Evolutionary conservation across 2,329 filamentous ascomycete genomes (phyloP).

Genomic region (Diaporthe citri): DNA sequence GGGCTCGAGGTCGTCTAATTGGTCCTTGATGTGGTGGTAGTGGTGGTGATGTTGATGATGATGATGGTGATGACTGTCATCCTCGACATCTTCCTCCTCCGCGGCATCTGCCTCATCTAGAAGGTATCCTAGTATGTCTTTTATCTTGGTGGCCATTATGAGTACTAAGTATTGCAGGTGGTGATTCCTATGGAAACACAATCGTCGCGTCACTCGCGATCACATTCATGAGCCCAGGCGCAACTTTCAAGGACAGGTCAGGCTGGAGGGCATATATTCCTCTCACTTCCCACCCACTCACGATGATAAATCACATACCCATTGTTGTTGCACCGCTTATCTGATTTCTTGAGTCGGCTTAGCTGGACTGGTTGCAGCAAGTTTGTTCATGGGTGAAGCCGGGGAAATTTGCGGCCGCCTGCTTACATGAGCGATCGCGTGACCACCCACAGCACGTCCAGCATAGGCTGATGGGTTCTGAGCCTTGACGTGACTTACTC

Average conservation of each 20-base stretch:
- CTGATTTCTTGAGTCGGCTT: neutral
- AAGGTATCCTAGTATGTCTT: neutral
- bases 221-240: neutral
- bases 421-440: slow-evolving; percentile 3
- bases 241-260: neutral
- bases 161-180: neutral
- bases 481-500: slow-evolving; percentile 22
- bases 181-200: neutral
- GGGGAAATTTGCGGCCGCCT: slow-evolving; percentile 6
- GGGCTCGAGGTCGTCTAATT: slow-evolving; percentile 15
- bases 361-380: neutral
- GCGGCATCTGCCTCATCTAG: slow-evolving; percentile 1
- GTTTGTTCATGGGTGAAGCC: neutral
- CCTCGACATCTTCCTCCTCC: neutral
- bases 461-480: neutral
- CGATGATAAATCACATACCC: slow-evolving; percentile 1
- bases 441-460: neutral
- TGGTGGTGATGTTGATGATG: neutral
- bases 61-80: neutral
- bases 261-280: neutral
- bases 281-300: neutral
- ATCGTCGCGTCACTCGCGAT: neutral
- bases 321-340: neutral
- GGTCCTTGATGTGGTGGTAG: neutral
- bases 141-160: slow-evolving; percentile 13